Evolutionary conservation across 169 alveolate genomes (phyloP).

Genomic region (Besnoitia besnoiti): DNA sequence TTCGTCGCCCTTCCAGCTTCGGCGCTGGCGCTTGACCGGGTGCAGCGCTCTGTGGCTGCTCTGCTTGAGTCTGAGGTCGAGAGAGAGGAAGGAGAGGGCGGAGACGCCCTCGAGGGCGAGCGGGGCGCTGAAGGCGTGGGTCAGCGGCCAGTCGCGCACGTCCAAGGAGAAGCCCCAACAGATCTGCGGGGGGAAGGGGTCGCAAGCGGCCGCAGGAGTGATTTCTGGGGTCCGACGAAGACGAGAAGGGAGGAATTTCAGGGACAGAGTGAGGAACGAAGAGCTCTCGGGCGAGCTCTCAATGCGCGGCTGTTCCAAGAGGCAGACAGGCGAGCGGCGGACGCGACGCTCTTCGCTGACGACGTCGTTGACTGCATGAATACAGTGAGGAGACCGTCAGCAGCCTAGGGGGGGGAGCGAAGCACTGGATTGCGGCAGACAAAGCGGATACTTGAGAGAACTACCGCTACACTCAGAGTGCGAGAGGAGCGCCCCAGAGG

Average conservation of each 20-base stretch:
- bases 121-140: background rate
- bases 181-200: background rate
- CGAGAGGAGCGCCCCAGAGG: background rate
- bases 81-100: background rate
- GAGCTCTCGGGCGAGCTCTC: background rate
- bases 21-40: background rate
- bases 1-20: background rate
- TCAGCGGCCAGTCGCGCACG: background rate
- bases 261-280: background rate
- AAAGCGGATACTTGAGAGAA: background rate
- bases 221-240: background rate
- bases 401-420: background rate
- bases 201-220: background rate
- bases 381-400: too few relatives aligned
- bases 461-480: background rate
- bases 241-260: background rate
- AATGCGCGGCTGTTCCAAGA: background rate
- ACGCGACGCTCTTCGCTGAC: background rate
- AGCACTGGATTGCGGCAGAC: background rate
- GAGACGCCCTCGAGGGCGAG: background rate
- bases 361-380: constrained; percentile 19
- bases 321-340: background rate
- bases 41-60: background rate
- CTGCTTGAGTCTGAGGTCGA: background rate
- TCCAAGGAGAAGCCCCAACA: background rate